Conservation (phyloP, 75 land plant species). For the Pinus taeda region DNA sequence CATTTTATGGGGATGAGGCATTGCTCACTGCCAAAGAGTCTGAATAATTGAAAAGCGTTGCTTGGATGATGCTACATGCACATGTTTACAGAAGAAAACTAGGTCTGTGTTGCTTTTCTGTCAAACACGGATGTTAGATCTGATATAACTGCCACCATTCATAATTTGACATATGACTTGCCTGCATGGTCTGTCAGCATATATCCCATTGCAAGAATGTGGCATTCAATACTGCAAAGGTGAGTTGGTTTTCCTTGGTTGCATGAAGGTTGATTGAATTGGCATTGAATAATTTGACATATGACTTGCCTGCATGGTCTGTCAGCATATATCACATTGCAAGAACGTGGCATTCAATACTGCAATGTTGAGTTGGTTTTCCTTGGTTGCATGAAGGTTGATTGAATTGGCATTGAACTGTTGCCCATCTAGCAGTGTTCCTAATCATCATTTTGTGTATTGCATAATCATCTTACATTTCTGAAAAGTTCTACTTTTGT, state of each 20-base stretch:
- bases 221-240: too few relatives aligned
- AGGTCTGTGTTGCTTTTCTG: conserved; percentile 78
- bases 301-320: conserved; percentile 85
- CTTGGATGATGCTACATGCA: conserved; percentile 2
- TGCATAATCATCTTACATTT: too few relatives aligned
- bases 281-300: too few relatives aligned
- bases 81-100: conserved; percentile 3
- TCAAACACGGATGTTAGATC: conserved; percentile 79
- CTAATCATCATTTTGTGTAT: too few relatives aligned
- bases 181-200: conserved; percentile 88
- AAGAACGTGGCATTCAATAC: conserved; percentile 13
- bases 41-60: background rate
- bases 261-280: too few relatives aligned
- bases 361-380: too few relatives aligned
- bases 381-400: too few relatives aligned
- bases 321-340: conserved; percentile 94
- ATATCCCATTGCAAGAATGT: conserved; percentile 74
- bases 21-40: background rate
- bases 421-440: too few relatives aligned
- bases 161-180: conserved; percentile 35
- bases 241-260: too few relatives aligned
- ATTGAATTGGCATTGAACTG: too few relatives aligned
- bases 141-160: conserved; percentile 53
- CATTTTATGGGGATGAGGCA: background rate
- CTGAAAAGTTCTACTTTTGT: too few relatives aligned